Percentiles rank a stretch among this genome's conserved stretches.
phyloP scores from a whole-genome alignment of 768 basidiomycete species.

The Brasilioporus rufonigricans region DNA sequence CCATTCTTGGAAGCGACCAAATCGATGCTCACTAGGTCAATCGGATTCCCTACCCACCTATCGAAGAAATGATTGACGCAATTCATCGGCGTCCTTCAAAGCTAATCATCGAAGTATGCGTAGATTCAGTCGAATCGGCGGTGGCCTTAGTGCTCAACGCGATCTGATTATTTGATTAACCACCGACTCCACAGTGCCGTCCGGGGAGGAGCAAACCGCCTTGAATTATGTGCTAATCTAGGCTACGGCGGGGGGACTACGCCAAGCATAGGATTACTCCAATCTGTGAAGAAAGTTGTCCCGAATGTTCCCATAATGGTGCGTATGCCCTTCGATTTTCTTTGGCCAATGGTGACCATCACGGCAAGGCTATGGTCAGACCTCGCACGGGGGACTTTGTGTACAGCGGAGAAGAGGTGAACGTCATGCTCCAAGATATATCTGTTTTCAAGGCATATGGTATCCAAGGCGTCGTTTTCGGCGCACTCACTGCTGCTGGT shows the following conservation, averaged over 20 bases:
- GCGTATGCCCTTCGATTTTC: slow-evolving; percentile 29
- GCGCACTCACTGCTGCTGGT: slow-evolving; percentile 55
- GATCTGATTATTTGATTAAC: background rate
- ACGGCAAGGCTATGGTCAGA: slow-evolving; percentile 69
- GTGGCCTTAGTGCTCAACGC: slow-evolving; percentile 44
- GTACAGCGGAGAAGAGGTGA: slow-evolving; percentile 63
- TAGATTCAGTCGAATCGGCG: slow-evolving; percentile 76
- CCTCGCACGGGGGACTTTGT: slow-evolving; percentile 79
- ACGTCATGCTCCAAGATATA: slow-evolving; percentile 77
- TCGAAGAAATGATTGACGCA: slow-evolving; percentile 3
- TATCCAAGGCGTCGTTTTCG: slow-evolving; percentile 67
- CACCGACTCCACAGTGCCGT: slow-evolving; percentile 49
- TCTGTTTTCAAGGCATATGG: slow-evolving; percentile 53
- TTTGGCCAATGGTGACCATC: background rate
- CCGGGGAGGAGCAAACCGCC: slow-evolving; percentile 67
- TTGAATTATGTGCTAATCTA: slow-evolving; percentile 75
- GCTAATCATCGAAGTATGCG: slow-evolving; percentile 57
- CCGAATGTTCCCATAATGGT: slow-evolving; percentile 70
- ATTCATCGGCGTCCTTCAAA: slow-evolving; percentile 3
- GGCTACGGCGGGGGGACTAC: slow-evolving; percentile 79
- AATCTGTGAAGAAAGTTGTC: slow-evolving; percentile 47
- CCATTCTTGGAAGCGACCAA: slow-evolving; percentile 6
- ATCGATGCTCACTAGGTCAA: background rate
- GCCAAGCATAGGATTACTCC: slow-evolving; percentile 73
- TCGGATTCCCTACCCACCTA: background rate